Conservation (phyloP, 805 yeast species). For the Saccharomycopsis oosterbeekiorum region DNA sequence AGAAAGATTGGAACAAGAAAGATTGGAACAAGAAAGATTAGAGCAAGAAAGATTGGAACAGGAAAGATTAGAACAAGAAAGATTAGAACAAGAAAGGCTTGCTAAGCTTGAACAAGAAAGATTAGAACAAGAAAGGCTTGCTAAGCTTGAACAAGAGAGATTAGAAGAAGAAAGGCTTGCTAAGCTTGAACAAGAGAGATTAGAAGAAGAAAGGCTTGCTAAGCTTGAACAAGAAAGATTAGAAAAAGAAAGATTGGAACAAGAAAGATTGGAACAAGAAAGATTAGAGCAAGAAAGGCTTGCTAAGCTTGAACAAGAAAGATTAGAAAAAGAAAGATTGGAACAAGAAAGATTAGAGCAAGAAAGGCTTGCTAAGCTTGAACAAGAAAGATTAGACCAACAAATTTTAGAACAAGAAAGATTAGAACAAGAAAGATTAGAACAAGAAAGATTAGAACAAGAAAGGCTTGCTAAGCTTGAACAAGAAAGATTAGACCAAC, state of each 20-base stretch:
- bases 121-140: background rate
- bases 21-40: background rate
- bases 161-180: background rate
- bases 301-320: background rate
- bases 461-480: background rate
- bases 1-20: background rate
- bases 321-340: background rate
- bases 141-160: background rate
- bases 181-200: background rate
- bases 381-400: background rate
- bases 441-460: background rate
- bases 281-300: background rate
- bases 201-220: background rate
- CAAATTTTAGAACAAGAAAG: background rate
- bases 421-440: background rate
- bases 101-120: background rate
- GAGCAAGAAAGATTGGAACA: background rate
- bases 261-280: background rate
- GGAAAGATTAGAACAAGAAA: background rate
- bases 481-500: background rate
- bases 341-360: background rate
- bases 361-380: background rate
- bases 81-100: background rate
- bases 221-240: background rate
- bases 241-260: background rate